Percentiles rank a stretch among this genome's conserved stretches.
Conservation (phyloP, 352 stramenopile genomes). For the Phytophthora podocarpi region DNA sequence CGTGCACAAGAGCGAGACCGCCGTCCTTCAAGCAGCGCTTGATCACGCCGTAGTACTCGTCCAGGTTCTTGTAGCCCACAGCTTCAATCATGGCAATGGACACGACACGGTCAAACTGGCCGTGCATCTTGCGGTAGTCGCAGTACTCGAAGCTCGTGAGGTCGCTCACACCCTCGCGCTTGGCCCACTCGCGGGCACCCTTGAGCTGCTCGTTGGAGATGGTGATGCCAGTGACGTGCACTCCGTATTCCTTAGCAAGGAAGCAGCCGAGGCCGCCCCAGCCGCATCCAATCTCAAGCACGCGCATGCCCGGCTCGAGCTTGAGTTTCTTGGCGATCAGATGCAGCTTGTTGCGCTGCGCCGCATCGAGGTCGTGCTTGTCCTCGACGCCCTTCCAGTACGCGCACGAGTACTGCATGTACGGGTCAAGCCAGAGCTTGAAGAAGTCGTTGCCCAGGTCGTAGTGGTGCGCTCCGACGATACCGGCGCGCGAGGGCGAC, state of each 20-base stretch:
- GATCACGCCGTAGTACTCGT: conserved; percentile 86
- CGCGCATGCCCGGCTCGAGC: conserved; percentile 80
- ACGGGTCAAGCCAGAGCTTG: conserved; percentile 87
- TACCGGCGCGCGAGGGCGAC: conserved; percentile 80
- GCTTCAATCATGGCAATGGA: conserved; percentile 91
- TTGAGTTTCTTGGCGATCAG: conserved; percentile 89
- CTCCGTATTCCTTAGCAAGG: conserved; percentile 86
- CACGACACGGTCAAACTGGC: conserved; percentile 88
- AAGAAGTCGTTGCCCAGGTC: conserved; percentile 91
- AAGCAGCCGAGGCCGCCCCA: conserved; percentile 91
- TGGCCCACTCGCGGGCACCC: conserved; percentile 79
- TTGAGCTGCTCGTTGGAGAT: conserved; percentile 92
- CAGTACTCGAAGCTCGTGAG: conserved; percentile 91
- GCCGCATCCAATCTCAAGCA: conserved; percentile 90
- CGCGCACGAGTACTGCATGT: conserved; percentile 89
- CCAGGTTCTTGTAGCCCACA: conserved; percentile 90
- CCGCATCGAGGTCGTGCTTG: conserved; percentile 78
- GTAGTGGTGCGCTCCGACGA: conserved; percentile 87
- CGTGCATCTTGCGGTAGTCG: conserved; percentile 90
- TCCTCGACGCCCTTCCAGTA: conserved; percentile 84
- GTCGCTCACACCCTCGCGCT: conserved; percentile 78
- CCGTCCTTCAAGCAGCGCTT: conserved; percentile 82
- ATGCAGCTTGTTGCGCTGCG: conserved; percentile 88
- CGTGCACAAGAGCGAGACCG: conserved; percentile 81
- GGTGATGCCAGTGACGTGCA: conserved; percentile 89